Evolutionary conservation across 257 asterid genomes (phyloP).

Genomic region (Leptodermis oblonga): DNA sequence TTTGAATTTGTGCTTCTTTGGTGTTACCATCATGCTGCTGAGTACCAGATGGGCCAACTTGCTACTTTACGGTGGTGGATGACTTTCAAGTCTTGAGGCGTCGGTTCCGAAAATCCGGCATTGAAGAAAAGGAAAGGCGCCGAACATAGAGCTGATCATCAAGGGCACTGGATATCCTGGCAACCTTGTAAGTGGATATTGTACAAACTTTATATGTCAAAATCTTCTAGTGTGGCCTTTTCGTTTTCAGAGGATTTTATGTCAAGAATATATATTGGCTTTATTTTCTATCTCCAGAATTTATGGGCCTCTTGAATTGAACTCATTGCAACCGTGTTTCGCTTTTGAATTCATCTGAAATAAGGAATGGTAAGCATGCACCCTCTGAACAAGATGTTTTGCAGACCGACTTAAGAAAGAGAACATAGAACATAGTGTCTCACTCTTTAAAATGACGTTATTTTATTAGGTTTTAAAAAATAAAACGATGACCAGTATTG

Average conservation of each 20-base stretch:
- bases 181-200: not conserved
- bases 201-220: not conserved
- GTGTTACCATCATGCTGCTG: not conserved
- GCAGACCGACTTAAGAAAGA: too few species aligned
- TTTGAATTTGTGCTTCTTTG: not conserved
- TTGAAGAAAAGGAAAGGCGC: constrained; percentile 72
- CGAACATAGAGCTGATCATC: constrained; percentile 24
- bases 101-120: constrained; percentile 75
- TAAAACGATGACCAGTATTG: too few species aligned
- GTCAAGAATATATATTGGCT: not conserved
- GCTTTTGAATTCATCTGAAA: too few species aligned
- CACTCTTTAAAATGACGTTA: too few species aligned
- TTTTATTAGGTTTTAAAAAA: too few species aligned
- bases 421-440: too few species aligned
- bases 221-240: too few species aligned
- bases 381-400: too few species aligned
- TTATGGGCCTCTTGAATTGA: not conserved
- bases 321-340: too few species aligned
- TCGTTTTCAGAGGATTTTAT: not conserved
- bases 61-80: constrained; percentile 64
- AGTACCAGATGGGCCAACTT: constrained; percentile 86
- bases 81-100: constrained; percentile 59
- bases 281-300: not conserved
- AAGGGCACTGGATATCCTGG: too few species aligned
- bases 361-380: too few species aligned